Conservation (phyloP, 257 asterid genomes). For the Capsicum pubescens region DNA sequence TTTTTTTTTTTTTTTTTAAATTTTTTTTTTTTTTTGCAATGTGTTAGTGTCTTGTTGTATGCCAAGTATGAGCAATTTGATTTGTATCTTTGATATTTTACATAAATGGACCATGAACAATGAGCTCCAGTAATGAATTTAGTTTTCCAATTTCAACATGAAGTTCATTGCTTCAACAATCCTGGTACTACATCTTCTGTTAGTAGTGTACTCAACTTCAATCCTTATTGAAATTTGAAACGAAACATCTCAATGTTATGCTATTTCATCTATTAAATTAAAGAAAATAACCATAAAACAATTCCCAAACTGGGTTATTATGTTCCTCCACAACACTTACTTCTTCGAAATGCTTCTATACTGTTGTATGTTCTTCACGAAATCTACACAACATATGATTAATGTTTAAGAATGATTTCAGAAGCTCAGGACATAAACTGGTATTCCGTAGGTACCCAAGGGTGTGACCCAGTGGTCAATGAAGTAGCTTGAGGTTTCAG, state of each 20-base stretch:
- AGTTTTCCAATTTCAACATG: neutral
- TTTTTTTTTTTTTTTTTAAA: no score
- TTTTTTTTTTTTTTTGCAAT: no score
- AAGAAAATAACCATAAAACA: neutral
- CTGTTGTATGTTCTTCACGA: neutral
- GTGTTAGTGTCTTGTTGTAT: slow-evolving; percentile 17
- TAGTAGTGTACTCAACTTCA: neutral
- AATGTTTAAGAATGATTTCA: no score
- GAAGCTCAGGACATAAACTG: no score
- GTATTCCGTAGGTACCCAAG: no score
- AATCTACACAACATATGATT: neutral
- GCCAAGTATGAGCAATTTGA: slow-evolving; percentile 31
- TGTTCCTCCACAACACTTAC: neutral
- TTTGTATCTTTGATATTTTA: slow-evolving; percentile 34
- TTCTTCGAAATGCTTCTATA: neutral
- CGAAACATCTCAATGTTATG: neutral
- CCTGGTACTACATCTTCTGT: no score
- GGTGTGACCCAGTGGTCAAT: no score
- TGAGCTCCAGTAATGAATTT: slow-evolving; percentile 22
- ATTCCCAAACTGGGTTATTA: neutral
- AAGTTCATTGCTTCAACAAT: neutral
- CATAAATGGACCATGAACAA: slow-evolving; percentile 31
- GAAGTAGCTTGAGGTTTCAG: no score
- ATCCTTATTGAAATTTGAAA: neutral
- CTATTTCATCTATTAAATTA: neutral